Evolutionary conservation across 257 asterid genomes (phyloP), one percentile per base, ranked within the genome.

Genomic region (Osmanthus fragrans): DNA sequence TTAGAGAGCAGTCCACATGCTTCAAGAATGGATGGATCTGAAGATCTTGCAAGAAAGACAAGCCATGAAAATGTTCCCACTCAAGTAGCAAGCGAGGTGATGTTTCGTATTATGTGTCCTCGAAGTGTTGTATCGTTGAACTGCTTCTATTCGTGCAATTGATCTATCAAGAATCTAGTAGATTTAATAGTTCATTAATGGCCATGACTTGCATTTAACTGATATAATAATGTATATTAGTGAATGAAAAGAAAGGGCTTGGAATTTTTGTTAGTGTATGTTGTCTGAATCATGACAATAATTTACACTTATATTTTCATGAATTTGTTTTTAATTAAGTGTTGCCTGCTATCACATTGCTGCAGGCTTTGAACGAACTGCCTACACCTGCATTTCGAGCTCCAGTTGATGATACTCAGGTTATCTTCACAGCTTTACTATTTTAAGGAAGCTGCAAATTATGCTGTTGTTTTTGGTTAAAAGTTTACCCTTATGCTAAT

Each of bases 351-450:
- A 75, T 73, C 27, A 25, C 67, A 68, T 82, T 77, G 69, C 82
- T 77, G 82, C 89, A 89, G 97, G 79, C 81, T 70, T 79, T 71
- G 76, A 74, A 74, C 67, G 92, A 82, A 88, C 86, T 76, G 51
- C 82, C 90, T 32, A 72, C 83, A 37, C 88, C 90, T 83, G 74
- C 84, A 72, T 86, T 90, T 76, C 89, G 92, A 76, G 87, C 89
- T 82, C 98, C 94, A 32, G 83, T 86, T 71, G 77, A 84, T 73
- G 92, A 87, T 81, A 92, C 94, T 29, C 89, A 95, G 98, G 98
- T 93, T 83, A 78, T 45, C 74, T 63, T 79, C 75, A n/a, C 54
- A 29, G 49, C 10, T 42, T 37, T 51, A 45, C 65, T 76, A 56
- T 64, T 73, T 54, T 63, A 37, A 56, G n/a, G 69, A 71, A 81